A percentile compares a stretch with the other conserved stretches of the same genome.
These are phyloP conservation scores for Gigaspora rosea DNA, from an alignment of 192 early-diverging fungal species.

Conservation along the genomic window DNA sequence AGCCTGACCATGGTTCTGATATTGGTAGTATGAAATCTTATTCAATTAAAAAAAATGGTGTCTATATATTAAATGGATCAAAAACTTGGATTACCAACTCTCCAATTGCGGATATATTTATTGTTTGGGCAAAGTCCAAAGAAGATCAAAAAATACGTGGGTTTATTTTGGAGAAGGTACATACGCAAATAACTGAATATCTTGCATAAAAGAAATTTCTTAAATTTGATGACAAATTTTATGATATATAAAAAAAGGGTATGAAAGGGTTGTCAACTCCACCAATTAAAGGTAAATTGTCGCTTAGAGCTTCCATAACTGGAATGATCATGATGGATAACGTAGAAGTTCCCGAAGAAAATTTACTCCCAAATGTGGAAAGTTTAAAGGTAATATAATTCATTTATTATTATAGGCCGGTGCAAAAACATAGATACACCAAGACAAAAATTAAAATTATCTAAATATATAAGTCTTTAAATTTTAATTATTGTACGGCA, in stretches of 20 bases:
- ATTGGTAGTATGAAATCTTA: constrained; percentile 91
- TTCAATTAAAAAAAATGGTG: constrained; percentile 71
- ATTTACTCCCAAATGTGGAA: constrained; percentile 86
- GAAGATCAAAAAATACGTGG: constrained; percentile 86
- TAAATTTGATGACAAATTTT: constrained; percentile 5
- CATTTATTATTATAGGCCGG: neutral
- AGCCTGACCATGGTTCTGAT: constrained; percentile 97
- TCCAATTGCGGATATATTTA: constrained; percentile 94
- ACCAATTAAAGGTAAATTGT: constrained; percentile 93
- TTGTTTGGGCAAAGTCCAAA: constrained; percentile 90
- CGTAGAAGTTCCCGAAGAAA: constrained; percentile 88
- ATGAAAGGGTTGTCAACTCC: constrained; percentile 91
- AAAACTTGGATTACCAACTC: constrained; percentile 99
- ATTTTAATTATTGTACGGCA: too few relatives aligned
- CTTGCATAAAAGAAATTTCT: constrained; percentile 16
- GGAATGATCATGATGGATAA: constrained; percentile 99
- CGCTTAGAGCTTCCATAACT: constrained; percentile 89
- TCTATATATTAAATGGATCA: constrained; percentile 81
- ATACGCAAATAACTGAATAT: neutral
- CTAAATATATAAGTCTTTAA: too few relatives aligned
- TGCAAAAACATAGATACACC: too few relatives aligned
- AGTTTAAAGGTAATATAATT: constrained; percentile 64
- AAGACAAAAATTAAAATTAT: too few relatives aligned
- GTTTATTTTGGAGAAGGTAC: constrained; percentile 89
- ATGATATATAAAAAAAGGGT: constrained; percentile 42